Base-by-base conservation (phyloP, 139 green algal species). In the Coelastrella sp. region DNA sequence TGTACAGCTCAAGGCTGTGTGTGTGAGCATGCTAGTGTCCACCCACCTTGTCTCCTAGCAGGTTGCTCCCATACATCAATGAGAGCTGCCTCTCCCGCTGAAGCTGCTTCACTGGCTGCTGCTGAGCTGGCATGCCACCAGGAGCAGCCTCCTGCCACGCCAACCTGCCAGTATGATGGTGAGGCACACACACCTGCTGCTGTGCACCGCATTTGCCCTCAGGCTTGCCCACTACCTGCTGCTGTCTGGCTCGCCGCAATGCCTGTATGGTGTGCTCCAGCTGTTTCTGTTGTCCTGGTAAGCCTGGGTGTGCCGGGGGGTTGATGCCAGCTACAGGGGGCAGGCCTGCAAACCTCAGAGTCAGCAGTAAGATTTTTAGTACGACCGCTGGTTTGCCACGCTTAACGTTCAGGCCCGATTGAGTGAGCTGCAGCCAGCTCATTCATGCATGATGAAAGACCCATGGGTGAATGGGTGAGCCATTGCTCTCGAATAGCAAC, bases 251-350 rank as follows among this genome's bases (percentile, higher is more conserved):
- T 66, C 78, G 82, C 22, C 22, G 12, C 7, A 87, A 61, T 49
- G 79, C 60, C 65, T 63, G 8, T 24, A 85, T 57, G 80, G 22
- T 58, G n/a, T 56, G 17, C 59, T 86, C 61, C 82, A 73, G 59
- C 65, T 78, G 82, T 27, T 87, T 27, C n/a, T 87, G 81, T n/a
- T 70, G 59, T 11, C 60, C 60, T 58, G 80, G 80, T 25, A 86
- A 58, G 80, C 80, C 80, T 59, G 80, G 80, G 57, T 86, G 80
- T 19, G 80, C n/a, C 57, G 74, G 12, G 12, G 8, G 58, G 25
- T 8, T 78, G 15, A 8, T 25, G 15, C 20, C 70, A 27, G 70
- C 8, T 25, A 70, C 14, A 12, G 61, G 61, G 14, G 61, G 61
- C 61, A 70, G 61, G 11, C 61, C 61, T 70, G 61, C 61, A 70